Evolutionary conservation across 108 stramenopile species (phyloP), one percentile per base, ranked within the genome.

Genomic region (Skeletonema potamos): DNA sequence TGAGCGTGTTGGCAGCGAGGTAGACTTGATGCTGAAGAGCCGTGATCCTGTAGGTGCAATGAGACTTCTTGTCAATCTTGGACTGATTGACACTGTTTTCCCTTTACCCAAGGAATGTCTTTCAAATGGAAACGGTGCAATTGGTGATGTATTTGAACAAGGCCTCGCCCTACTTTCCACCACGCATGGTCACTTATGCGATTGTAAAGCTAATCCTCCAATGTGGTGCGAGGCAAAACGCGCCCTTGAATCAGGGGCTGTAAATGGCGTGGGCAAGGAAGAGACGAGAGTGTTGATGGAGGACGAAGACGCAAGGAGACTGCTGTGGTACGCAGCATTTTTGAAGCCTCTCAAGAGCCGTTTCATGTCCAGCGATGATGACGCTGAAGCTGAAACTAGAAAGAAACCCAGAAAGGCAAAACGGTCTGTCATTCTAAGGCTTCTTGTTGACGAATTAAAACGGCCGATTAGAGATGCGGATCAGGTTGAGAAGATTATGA

Each of bases 21-120:
- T 95, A 7, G 94, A 95, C 63, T 64, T 92, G 43, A 95, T 95
- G 91, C 68, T 95, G 7, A 77, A 90, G 63, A 90, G 87, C 17
- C 86, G 81, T 15, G 94, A 95, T 73, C 94, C 94, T 27, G 94
- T 92, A 0, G 91, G 94, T 8, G 94, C 90, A 7, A 89, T 95
- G 86, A 82, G 90, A 33, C 74, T 92, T 6, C 72, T 95, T 27
- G 79, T 88, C 28, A 88, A 88, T 61, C 65, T 92, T 24, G 73
- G 86, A 10, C 74, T 95, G 60, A 84, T 80, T 20, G 75, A 74
- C 4, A 91, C 88, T 1, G 94, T 92, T 10, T 91, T 92, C 68
- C 88, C 89, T 12, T 33, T 84, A 1, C 60, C 76, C 17, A 59
- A 64, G 20, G 51, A 11, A 15, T 18, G 12, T 55, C 20, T n/a